Conservation (phyloP, 805 yeast genomes). For the Priceomyces carsonii region DNA sequence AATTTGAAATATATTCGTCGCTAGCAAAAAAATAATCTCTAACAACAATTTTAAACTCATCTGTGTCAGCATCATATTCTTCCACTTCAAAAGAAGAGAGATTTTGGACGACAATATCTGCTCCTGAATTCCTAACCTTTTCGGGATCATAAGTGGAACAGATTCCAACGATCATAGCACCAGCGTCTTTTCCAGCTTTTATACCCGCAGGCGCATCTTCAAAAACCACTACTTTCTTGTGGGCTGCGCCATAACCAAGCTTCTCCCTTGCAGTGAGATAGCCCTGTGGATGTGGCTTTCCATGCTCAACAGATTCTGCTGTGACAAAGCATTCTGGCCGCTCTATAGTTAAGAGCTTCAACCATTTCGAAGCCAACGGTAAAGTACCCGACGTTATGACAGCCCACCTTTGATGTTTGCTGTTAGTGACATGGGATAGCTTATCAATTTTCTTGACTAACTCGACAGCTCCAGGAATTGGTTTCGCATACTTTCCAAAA, state of each 20-base stretch:
- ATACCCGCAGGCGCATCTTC: conserved; percentile 34
- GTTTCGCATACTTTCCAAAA: conserved; percentile 26
- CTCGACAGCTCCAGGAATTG: conserved; percentile 31
- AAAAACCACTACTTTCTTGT: conserved; percentile 27
- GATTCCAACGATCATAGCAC: conserved; percentile 31
- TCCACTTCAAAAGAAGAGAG: conserved; percentile 25
- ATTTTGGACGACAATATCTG: conserved; percentile 31
- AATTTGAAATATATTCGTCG: conserved; percentile 20
- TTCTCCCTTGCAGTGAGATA: conserved; percentile 26
- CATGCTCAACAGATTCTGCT: conserved; percentile 29
- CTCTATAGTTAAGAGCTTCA: conserved; percentile 24
- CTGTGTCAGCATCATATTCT: conserved; percentile 27
- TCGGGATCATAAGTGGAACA: conserved; percentile 29
- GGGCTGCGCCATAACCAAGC: conserved; percentile 24
- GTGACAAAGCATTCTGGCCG: conserved; percentile 28
- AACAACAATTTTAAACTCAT: conserved; percentile 35
- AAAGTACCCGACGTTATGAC: conserved; percentile 30
- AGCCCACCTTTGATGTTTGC: conserved; percentile 29
- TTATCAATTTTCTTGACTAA: conserved; percentile 26
- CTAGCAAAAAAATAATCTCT: conserved; percentile 34
- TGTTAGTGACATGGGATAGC: conserved; percentile 20
- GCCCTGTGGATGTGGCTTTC: conserved; percentile 33
- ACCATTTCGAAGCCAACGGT: conserved; percentile 32
- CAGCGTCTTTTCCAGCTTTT: conserved; percentile 28
- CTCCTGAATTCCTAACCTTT: conserved; percentile 26